Evolutionary conservation across 1,139 yeast genomes (phyloP), one percentile per base, ranked within the genome.

Genomic region (Debaryomycetaceae sp.): DNA sequence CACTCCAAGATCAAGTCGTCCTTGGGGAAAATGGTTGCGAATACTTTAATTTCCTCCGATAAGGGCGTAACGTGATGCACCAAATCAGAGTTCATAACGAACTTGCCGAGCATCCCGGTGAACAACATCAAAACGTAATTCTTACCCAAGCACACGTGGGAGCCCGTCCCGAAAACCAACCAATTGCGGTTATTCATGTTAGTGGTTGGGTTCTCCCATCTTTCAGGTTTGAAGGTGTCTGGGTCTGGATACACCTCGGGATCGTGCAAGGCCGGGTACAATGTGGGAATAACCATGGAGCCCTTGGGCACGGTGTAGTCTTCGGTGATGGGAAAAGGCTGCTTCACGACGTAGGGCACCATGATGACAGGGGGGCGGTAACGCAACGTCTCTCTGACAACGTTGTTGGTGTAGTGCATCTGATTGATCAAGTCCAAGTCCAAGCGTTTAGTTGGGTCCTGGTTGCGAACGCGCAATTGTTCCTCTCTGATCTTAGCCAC

Each of bases 21-120:
- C 57, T 85, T 79, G 21, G 98, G 98, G 83, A 91, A 91, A 53
- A 91, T 88, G 18, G 98, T 91, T 22, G 98, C 98, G 57, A 91
- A 91, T 24, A 91, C 97, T 53, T 88, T 85, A 50, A 91, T 86
- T 51, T 86, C 80, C 63, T 91, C 98, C 42, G 93, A 80, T 48
- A 78, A 65, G 27, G 78, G 82, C 16, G 98, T 91, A 34, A 80
- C 76, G 46, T 79, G 75, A 56, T 91, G 98, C 39, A 73, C 61
- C 63, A 91, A 75, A 56, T 91, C 91, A 34, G 89, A 72, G 45
- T 74, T 65, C 75, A 91, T 60, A 25, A 83, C 72, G 35, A 84
- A 88, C 58, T 89, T 89, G 52, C 98, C 98, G 53, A 91, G 75
- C 71, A 89, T 69, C 27, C 85, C 88, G 13, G 94, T 80, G 58